These are phyloP conservation scores for Musa schizocarpa DNA, from an alignment of 176 grass and related monocot species.

Conservation along the genomic window DNA sequence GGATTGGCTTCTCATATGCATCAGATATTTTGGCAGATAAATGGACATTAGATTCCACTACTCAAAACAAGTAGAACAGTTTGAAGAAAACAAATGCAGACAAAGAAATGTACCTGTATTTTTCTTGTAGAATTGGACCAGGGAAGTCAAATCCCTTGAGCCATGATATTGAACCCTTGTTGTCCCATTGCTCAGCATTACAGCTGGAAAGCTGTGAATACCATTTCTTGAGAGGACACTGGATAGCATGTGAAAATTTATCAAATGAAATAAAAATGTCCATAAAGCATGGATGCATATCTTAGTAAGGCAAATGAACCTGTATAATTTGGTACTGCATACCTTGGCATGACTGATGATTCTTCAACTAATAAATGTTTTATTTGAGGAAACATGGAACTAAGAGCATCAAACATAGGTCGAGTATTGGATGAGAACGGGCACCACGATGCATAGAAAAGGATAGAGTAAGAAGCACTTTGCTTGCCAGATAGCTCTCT, in stretches of 20 bases:
- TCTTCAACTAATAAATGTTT: slow-evolving; percentile 64
- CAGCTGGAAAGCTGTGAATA: slow-evolving; percentile 57
- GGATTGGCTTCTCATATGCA: too few relatives aligned
- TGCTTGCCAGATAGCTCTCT: slow-evolving; percentile 33
- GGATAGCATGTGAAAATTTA: slow-evolving; percentile 18
- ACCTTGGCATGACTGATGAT: slow-evolving; percentile 68
- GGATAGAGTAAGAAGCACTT: slow-evolving; percentile 39
- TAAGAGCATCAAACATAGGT: slow-evolving; percentile 54
- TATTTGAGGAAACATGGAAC: slow-evolving; percentile 77
- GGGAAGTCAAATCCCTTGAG: slow-evolving; percentile 55
- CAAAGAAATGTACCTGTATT: slow-evolving; percentile 42
- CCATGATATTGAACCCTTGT: slow-evolving; percentile 32
- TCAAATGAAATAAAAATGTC: too few relatives aligned
- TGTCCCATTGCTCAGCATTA: slow-evolving; percentile 45
- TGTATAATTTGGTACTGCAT: not conserved
- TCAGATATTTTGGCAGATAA: too few relatives aligned
- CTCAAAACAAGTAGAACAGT: not conserved
- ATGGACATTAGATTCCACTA: too few relatives aligned
- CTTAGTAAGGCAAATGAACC: not conserved
- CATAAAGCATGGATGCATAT: not conserved
- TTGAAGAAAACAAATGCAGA: not conserved
- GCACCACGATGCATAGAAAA: slow-evolving; percentile 72
- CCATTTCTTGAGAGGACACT: slow-evolving; percentile 61
- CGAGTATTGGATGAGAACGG: slow-evolving; percentile 53
- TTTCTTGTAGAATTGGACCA: slow-evolving; percentile 57